Evolutionary conservation across 768 basidiomycete species (phyloP), one percentile per base, ranked within the genome.

Genomic region (Russula earlei): DNA sequence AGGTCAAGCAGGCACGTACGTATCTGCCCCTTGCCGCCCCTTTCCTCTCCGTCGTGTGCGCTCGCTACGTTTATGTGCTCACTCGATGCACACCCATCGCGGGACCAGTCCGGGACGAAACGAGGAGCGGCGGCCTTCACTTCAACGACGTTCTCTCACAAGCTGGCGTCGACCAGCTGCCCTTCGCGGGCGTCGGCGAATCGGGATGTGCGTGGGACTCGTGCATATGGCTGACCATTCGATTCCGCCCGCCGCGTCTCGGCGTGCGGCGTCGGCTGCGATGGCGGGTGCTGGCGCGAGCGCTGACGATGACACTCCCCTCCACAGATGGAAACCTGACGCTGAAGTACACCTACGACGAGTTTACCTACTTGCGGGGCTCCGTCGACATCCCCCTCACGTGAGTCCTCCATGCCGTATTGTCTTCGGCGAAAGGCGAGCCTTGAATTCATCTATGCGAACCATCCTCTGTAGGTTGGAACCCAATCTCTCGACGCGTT

Each of bases 341-440:
- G 9, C 62, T 67, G 10, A 68, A 63, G 49, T 63, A 60, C 44
- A 60, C 64, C 7, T 71, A 69, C 56, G 67, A 71, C 22, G 64
- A 70, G 1, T 85, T 83, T 65, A 74, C 74, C 3, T 78, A 82
- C 45, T 63, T 72, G 14, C 70, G 81, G 27, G 65, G 71, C 12
- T 71, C 76, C 19, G 64, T 80, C 34, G 79, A 85, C 58, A 76
- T 79, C 22, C 83, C 85, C 4, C 71, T 68, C 65, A 80, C 77
- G 83, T 84, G 54, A 41, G 77, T 69, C 11, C 46, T 17, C 29
- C 22, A n/a, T 27, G n/a, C n/a, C n/a, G n/a, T n/a, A n/a, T 40
- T 12, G 12, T 8, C 25, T 40, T 11, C 7, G 5, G 15, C 9
- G 31, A 2, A 24, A 10, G 5, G 7, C 29, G 10, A 31, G 10